Conservation (phyloP, 768 basidiomycete genomes). For the Fomitopsis pulvina region DNA sequence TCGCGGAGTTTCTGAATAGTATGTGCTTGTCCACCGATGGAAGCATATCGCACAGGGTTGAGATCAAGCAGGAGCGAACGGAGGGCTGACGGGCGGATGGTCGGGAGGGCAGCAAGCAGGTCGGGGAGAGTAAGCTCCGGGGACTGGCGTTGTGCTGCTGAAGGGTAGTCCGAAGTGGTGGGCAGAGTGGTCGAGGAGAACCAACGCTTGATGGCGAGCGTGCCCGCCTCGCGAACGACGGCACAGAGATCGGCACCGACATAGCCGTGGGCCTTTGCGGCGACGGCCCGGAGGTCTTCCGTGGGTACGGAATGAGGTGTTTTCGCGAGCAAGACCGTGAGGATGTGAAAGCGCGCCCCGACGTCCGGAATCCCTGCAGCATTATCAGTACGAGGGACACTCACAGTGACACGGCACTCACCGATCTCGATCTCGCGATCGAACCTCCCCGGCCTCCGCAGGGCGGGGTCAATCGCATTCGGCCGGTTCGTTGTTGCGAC, state of each 20-base stretch:
- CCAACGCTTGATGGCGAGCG: slow-evolving; percentile 84
- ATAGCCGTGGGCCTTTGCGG: slow-evolving; percentile 86
- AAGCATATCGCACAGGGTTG: slow-evolving; percentile 73
- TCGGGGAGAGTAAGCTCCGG: slow-evolving; percentile 51
- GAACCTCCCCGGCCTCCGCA: slow-evolving; percentile 85
- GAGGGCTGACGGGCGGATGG: slow-evolving; percentile 89
- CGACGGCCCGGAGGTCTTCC: slow-evolving; percentile 56
- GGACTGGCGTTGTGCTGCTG: slow-evolving; percentile 11
- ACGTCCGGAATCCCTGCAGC: slow-evolving; percentile 79
- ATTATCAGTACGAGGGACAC: not conserved
- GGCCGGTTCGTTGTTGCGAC: slow-evolving; percentile 95
- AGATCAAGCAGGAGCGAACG: slow-evolving; percentile 88
- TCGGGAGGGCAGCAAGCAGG: slow-evolving; percentile 62
- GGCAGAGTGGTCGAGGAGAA: slow-evolving; percentile 28
- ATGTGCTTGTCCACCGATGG: slow-evolving; percentile 81
- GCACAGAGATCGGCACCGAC: slow-evolving; percentile 95
- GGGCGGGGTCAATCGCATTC: slow-evolving; percentile 91
- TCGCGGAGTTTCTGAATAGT: slow-evolving; percentile 86
- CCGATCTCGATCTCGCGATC: slow-evolving; percentile 97
- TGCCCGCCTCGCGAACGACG: slow-evolving; percentile 89
- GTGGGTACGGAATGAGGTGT: slow-evolving; percentile 68
- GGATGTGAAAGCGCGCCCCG: slow-evolving; percentile 76
- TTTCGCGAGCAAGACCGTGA: slow-evolving; percentile 75
- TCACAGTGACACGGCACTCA: slow-evolving; percentile 19
- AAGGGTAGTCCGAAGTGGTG: slow-evolving; percentile 7